phyloP scores from a whole-genome alignment of 805 yeast species.

The Candida boleticola region DNA sequence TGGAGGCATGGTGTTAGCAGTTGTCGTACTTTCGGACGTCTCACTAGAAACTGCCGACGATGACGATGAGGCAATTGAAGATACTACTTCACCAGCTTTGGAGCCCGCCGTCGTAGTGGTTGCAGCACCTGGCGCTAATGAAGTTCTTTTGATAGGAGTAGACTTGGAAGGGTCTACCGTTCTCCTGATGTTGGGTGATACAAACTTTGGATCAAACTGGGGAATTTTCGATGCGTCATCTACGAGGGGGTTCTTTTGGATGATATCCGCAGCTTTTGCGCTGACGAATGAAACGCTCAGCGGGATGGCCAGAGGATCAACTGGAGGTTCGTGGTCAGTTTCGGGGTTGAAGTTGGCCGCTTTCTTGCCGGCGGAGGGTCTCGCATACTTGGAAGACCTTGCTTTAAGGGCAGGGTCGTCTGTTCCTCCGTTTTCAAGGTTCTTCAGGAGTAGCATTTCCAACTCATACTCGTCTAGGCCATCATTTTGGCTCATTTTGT shows the following conservation, averaged over 20 bases:
- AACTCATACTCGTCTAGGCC: constrained; percentile 24
- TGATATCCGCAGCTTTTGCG: constrained; percentile 60
- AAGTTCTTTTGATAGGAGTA: constrained; percentile 48
- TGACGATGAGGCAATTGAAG: neutral
- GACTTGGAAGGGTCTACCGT: constrained; percentile 70
- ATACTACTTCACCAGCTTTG: neutral
- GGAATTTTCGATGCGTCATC: constrained; percentile 51
- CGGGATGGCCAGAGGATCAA: neutral
- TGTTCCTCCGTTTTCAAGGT: constrained; percentile 10
- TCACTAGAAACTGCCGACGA: neutral
- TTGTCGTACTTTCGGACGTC: neutral
- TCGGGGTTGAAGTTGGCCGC: neutral
- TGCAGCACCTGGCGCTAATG: constrained; percentile 1
- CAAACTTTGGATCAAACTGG: constrained; percentile 49
- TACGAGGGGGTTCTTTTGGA: constrained; percentile 36
- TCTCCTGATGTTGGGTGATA: constrained; percentile 48
- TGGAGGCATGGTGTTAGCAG: neutral
- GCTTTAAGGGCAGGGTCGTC: constrained; percentile 2
- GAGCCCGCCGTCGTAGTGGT: neutral
- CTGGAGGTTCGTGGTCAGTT: neutral
- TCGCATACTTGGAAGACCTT: constrained; percentile 4
- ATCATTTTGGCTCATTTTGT: constrained; percentile 12
- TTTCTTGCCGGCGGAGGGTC: neutral
- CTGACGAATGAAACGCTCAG: constrained; percentile 49
- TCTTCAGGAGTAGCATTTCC: constrained; percentile 17